These are phyloP conservation scores for Fraxinus excelsior DNA, from an alignment of 257 asterid species.

Conservation along the genomic window DNA sequence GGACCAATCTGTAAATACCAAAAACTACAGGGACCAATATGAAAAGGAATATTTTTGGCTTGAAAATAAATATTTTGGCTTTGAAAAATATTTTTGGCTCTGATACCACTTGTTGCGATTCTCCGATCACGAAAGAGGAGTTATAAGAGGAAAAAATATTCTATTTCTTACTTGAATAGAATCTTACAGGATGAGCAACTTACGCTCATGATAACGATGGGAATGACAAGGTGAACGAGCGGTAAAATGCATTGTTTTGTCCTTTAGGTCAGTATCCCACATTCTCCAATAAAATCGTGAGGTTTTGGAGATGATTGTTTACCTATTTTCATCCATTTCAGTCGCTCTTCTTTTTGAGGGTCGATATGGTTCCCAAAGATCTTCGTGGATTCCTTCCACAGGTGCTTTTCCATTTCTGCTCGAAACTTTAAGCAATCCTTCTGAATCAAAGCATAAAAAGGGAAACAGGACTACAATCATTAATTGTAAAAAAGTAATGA, in stretches of 20 bases:
- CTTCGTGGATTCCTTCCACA: slow-evolving; percentile 36
- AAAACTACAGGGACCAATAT: too few relatives aligned
- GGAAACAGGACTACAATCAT: background rate
- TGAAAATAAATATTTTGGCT: too few relatives aligned
- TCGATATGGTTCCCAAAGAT: slow-evolving; percentile 34
- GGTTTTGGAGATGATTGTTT: slow-evolving; percentile 20
- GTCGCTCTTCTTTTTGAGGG: slow-evolving; percentile 41
- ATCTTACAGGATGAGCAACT: slow-evolving; percentile 48
- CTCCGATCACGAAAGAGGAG: too few relatives aligned
- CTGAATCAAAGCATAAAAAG: background rate
- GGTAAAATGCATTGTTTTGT: slow-evolving; percentile 27
- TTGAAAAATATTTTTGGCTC: too few relatives aligned
- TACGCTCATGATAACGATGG: slow-evolving; percentile 25
- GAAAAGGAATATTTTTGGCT: too few relatives aligned
- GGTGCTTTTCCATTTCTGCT: slow-evolving; percentile 31
- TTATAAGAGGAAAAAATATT: too few relatives aligned
- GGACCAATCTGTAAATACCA: too few relatives aligned
- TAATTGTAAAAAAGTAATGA: background rate
- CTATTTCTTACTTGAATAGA: too few relatives aligned
- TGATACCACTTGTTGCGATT: too few relatives aligned
- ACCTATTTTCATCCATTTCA: slow-evolving; percentile 49
- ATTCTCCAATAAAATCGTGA: slow-evolving; percentile 30
- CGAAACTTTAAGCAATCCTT: background rate
- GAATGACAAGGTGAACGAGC: slow-evolving; percentile 21
- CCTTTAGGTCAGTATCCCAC: slow-evolving; percentile 30